phyloP scores from a whole-genome alignment of 768 basidiomycete genomes.

The Tulasnella sp. region DNA sequence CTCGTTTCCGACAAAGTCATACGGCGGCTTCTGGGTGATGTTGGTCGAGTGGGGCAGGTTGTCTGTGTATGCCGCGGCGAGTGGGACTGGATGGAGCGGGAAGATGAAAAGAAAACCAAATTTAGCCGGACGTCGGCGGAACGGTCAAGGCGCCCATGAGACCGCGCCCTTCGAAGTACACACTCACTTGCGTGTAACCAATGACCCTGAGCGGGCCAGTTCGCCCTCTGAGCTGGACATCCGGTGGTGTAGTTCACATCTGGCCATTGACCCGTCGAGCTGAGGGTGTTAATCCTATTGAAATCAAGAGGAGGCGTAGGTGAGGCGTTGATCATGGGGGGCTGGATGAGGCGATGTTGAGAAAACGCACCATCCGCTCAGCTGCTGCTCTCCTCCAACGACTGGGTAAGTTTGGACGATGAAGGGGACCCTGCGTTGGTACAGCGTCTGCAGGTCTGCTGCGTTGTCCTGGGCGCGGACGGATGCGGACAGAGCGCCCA shows the following conservation, averaged over 20 bases:
- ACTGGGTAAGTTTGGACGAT: slow-evolving; percentile 27
- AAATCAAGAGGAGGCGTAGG: neutral
- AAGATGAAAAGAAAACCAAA: neutral
- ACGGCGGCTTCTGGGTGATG: neutral
- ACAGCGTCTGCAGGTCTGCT: slow-evolving; percentile 33
- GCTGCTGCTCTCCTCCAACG: neutral
- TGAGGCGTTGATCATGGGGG: neutral
- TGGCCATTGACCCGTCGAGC: slow-evolving; percentile 39
- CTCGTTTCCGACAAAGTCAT: slow-evolving; percentile 23
- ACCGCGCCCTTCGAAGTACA: neutral
- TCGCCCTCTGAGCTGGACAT: slow-evolving; percentile 63
- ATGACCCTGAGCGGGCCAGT: slow-evolving; percentile 63
- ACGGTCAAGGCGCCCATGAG: neutral
- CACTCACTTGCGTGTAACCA: slow-evolving; percentile 25
- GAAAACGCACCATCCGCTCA: slow-evolving; percentile 25
- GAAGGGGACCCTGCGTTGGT: slow-evolving; percentile 23
- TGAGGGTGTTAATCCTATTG: slow-evolving; percentile 34
- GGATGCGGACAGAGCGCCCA: neutral
- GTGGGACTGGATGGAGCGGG: slow-evolving; percentile 14
- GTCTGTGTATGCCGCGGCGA: slow-evolving; percentile 34
- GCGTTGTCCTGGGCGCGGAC: neutral
- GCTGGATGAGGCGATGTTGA: neutral
- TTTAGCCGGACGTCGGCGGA: neutral
- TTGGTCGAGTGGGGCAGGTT: neutral
- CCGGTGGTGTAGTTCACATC: slow-evolving; percentile 67